Percentiles rank a stretch among this genome's conserved stretches.
Evolutionary conservation across 257 asterid genomes (phyloP).

Genomic region (Ajuga chamaepitys): DNA sequence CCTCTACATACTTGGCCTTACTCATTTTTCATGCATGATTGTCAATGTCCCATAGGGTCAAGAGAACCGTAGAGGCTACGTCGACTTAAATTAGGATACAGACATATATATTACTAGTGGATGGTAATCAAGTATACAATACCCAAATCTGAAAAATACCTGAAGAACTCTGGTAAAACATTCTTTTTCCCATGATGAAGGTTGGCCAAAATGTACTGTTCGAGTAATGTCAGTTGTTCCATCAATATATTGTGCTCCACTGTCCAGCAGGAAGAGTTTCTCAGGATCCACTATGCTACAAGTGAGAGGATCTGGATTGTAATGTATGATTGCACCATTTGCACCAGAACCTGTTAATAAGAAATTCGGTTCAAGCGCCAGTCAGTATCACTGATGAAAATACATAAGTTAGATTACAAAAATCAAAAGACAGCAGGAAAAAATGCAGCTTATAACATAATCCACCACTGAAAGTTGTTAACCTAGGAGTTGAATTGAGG

Average conservation of each 20-base stretch:
- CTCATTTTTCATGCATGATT: too few species aligned
- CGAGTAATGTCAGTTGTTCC: slow-evolving; percentile 96
- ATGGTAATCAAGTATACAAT: not conserved
- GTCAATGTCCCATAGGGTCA: not conserved
- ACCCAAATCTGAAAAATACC: slow-evolving; percentile 36
- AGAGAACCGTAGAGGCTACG: not conserved
- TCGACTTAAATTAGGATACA: too few species aligned
- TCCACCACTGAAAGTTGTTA: not conserved
- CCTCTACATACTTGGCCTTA: too few species aligned
- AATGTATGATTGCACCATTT: slow-evolving; percentile 95
- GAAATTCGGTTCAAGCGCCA: slow-evolving; percentile 7
- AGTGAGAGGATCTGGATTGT: slow-evolving; percentile 70
- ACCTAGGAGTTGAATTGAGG: not conserved
- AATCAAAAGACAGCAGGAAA: not conserved
- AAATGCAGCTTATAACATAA: not conserved
- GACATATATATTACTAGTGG: not conserved
- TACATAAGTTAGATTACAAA: not conserved
- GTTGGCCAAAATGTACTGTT: slow-evolving; percentile 90
- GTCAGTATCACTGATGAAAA: slow-evolving; percentile 5
- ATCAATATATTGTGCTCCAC: slow-evolving; percentile 94
- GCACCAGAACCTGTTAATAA: slow-evolving; percentile 78
- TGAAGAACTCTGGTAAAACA: slow-evolving; percentile 93
- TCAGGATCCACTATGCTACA: slow-evolving; percentile 69
- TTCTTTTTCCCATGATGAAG: slow-evolving; percentile 79
- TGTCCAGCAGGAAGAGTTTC: slow-evolving; percentile 84